Evolutionary conservation across 2,329 filamentous ascomycete species (phyloP).

Genomic region (Microdochium trichocladiopsis): DNA sequence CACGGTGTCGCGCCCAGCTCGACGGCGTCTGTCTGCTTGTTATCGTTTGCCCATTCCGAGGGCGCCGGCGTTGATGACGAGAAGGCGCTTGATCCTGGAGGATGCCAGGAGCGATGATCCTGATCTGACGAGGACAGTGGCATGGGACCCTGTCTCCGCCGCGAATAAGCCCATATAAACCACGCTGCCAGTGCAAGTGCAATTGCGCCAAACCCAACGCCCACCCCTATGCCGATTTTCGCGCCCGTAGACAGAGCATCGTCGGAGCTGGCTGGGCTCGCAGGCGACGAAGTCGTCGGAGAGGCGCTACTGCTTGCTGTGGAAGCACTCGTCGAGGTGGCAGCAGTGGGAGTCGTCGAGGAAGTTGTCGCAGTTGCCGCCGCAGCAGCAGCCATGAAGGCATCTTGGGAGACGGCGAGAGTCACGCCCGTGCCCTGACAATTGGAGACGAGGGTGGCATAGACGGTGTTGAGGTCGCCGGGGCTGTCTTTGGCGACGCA

Average conservation of each 20-base stretch:
- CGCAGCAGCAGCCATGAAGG: constrained; percentile 29
- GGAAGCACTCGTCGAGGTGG: constrained; percentile 10
- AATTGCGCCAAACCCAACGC: constrained; percentile 19
- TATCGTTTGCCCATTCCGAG: no score
- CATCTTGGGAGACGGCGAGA: constrained; percentile 29
- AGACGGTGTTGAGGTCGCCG: constrained; percentile 32
- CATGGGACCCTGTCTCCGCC: constrained; percentile 4
- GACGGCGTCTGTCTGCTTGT: no score
- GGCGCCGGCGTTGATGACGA: no score
- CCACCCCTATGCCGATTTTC: constrained; percentile 32
- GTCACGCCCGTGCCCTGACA: constrained; percentile 37
- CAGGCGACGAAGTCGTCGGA: constrained; percentile 3
- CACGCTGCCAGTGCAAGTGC: constrained; percentile 13
- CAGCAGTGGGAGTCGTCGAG: constrained; percentile 7
- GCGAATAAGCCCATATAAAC: constrained; percentile 20
- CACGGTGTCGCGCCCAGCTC: no score
- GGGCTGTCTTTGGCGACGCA: constrained; percentile 33
- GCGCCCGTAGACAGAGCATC: constrained; percentile 23
- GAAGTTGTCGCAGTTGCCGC: constrained; percentile 10
- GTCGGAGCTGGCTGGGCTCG: constrained; percentile 7
- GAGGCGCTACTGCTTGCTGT: constrained; percentile 6
- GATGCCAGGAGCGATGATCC: no score
- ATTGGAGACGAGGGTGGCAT: constrained; percentile 32
- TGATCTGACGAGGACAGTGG: not conserved
- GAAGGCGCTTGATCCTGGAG: no score